phyloP scores from a whole-genome alignment of 2,329 filamentous ascomycete species.

The Zopfia rhizophila region DNA sequence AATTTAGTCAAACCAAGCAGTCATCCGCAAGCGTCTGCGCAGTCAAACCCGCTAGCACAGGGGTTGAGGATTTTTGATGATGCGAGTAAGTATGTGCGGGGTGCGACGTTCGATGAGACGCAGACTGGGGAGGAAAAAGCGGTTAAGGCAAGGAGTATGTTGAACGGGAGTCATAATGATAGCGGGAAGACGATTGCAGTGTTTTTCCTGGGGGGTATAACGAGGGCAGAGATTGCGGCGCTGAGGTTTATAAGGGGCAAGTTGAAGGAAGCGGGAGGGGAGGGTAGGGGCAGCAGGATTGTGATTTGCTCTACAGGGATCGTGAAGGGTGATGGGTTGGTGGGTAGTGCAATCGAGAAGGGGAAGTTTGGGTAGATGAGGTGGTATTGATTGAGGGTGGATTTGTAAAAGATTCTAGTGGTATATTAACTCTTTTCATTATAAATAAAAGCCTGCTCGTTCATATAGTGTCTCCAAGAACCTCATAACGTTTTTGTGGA shows the following conservation, averaged over 20 bases:
- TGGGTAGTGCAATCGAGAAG: slow-evolving; percentile 84
- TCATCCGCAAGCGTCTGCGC: slow-evolving; percentile 44
- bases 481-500: too few species aligned
- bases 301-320: slow-evolving; percentile 94
- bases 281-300: slow-evolving; percentile 76
- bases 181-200: slow-evolving; percentile 85
- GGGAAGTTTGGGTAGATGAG: slow-evolving; percentile 49
- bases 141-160: slow-evolving; percentile 82
- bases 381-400: too few species aligned
- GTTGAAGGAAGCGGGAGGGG: slow-evolving; percentile 72
- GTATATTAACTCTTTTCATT: too few species aligned
- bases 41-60: slow-evolving; percentile 70
- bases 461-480: too few species aligned
- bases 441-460: too few species aligned
- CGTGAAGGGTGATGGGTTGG: slow-evolving; percentile 87
- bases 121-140: slow-evolving; percentile 95
- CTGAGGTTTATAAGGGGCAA: slow-evolving; percentile 88
- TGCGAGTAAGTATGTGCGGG: slow-evolving; percentile 84
- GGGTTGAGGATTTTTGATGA: slow-evolving; percentile 97
- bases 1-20: slow-evolving; percentile 66
- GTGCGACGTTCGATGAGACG: slow-evolving; percentile 88
- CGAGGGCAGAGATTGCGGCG: slow-evolving; percentile 94
- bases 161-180: slow-evolving; percentile 71
- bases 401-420: too few species aligned
- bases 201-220: slow-evolving; percentile 98